Evolutionary conservation across 768 basidiomycete species (phyloP).

Genomic region (Tulasnella sp.): DNA sequence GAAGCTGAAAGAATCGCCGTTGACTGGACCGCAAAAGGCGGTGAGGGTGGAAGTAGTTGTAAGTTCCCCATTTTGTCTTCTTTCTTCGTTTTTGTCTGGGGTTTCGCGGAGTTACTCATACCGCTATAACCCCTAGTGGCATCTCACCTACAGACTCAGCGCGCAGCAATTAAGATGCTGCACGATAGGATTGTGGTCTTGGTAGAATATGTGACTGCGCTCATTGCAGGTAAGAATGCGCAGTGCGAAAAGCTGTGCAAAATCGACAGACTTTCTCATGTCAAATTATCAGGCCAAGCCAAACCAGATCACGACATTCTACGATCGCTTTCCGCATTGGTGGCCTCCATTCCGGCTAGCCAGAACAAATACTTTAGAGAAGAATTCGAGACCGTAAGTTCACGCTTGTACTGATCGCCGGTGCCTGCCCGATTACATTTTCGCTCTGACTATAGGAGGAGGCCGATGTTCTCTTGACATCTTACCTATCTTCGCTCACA

Average conservation of each 20-base stretch:
- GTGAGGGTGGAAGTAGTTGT: constrained; percentile 71
- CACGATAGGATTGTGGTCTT: constrained; percentile 79
- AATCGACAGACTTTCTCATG: not conserved
- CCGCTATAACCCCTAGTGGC: constrained; percentile 61
- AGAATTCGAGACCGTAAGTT: constrained; percentile 73
- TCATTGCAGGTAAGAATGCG: constrained; percentile 47
- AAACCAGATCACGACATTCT: constrained; percentile 65
- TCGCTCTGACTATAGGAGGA: constrained; percentile 53
- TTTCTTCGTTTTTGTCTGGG: not conserved
- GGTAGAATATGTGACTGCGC: constrained; percentile 71
- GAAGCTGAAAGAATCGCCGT: constrained; percentile 98
- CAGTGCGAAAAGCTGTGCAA: not conserved
- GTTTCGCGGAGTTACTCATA: not conserved
- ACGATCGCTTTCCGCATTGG: constrained; percentile 70
- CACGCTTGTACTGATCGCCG: constrained; percentile 5
- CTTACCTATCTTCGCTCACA: constrained; percentile 75
- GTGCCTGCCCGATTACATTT: not conserved
- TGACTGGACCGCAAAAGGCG: constrained; percentile 83
- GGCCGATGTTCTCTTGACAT: constrained; percentile 86
- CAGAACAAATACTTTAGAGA: constrained; percentile 70
- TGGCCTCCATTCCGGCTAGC: constrained; percentile 79
- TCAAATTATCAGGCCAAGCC: constrained; percentile 43
- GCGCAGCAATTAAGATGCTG: constrained; percentile 93
- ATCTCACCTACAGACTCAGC: constrained; percentile 78
- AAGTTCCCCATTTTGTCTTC: constrained; percentile 25